Conservation (phyloP, 345 rosid species). For the Eucalyptus erythrocorys region DNA sequence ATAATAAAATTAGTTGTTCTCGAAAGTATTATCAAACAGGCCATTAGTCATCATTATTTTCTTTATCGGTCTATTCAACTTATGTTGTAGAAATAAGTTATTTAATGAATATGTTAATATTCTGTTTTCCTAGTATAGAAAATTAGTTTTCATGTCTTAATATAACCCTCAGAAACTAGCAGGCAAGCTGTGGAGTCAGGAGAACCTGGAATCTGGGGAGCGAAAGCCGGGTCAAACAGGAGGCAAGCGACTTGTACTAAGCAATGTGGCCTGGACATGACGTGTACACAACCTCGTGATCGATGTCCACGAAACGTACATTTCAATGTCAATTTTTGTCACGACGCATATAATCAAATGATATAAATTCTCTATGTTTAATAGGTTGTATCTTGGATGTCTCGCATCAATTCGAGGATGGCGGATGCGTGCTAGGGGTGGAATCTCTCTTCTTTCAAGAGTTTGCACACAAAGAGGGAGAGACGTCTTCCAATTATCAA, state of each 20-base stretch:
- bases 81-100: neutral
- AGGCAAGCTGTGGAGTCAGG: neutral
- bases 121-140: neutral
- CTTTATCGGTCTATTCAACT: neutral
- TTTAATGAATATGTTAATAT: neutral
- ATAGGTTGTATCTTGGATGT: neutral
- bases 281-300: neutral
- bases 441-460: neutral
- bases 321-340: neutral
- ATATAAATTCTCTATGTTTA: neutral
- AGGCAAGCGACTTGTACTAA: neutral
- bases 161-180: neutral
- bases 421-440: neutral
- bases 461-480: neutral
- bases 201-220: neutral
- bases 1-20: no score
- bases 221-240: neutral
- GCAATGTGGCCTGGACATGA: neutral
- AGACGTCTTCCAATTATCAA: neutral
- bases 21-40: no score
- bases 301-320: neutral
- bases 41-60: neutral
- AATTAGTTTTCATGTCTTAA: neutral
- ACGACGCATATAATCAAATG: neutral
- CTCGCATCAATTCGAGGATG: neutral